Evolutionary conservation across 176 grass and related monocot genomes (phyloP).

Genomic region (Avena insularis): DNA sequence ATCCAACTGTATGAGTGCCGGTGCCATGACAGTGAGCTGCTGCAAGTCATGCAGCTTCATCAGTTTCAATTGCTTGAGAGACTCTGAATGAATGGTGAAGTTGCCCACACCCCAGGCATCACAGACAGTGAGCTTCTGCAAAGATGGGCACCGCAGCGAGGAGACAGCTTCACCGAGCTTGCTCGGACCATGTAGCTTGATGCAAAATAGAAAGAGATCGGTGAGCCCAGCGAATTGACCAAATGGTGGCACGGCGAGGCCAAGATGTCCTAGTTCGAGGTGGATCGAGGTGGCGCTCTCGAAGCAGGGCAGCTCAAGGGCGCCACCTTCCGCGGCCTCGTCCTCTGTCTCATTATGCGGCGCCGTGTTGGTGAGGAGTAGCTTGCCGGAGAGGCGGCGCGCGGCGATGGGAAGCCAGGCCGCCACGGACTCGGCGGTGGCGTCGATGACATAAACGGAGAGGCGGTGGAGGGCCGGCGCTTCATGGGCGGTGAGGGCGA

Average conservation of each 20-base stretch:
- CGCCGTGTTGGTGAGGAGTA: not conserved
- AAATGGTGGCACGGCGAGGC: not conserved
- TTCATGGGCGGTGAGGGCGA: not conserved
- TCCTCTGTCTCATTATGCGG: not conserved
- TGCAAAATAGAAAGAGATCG: not conserved
- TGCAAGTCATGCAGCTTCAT: not conserved
- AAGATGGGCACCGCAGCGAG: not conserved
- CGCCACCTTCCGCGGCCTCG: not conserved
- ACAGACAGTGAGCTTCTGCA: not conserved
- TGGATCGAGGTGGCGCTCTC: not conserved
- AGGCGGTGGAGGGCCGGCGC: not conserved
- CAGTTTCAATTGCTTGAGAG: not conserved
- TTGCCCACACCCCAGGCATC: not conserved
- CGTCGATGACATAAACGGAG: not conserved
- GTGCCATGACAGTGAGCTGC: not conserved
- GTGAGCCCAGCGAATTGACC: constrained; percentile 14
- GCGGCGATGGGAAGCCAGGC: constrained; percentile 25
- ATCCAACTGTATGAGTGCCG: not conserved
- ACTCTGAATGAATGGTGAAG: not conserved
- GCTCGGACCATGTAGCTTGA: not conserved
- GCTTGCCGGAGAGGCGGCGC: not conserved
- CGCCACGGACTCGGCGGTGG: not conserved
- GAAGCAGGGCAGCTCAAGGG: constrained; percentile 37
- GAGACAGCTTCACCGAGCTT: not conserved
- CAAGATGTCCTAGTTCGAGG: not conserved